phyloP scores from a whole-genome alignment of 345 rosid genomes.

The Brassica incana region DNA sequence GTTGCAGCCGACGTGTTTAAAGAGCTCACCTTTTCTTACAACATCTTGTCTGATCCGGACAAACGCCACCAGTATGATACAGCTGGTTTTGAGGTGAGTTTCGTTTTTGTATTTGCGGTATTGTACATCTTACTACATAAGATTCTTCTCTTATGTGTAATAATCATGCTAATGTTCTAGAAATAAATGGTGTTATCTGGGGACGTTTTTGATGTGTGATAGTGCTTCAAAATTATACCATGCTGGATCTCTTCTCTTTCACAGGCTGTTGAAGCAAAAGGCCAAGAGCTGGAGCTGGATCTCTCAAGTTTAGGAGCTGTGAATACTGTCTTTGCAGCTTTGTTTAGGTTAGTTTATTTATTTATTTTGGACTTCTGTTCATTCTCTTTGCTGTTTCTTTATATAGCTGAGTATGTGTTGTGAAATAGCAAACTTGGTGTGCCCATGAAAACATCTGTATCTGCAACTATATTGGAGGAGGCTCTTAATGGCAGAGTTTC shows the following conservation, averaged over 20 bases:
- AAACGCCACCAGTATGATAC: slow-evolving; percentile 82
- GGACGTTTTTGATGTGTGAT: not conserved
- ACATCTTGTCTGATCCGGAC: slow-evolving; percentile 86
- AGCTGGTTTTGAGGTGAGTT: slow-evolving; percentile 96
- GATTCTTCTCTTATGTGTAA: not conserved
- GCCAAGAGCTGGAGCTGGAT: slow-evolving; percentile 92
- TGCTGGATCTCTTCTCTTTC: not conserved
- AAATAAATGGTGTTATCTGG: not conserved
- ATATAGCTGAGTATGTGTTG: not conserved
- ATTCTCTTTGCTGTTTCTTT: not conserved
- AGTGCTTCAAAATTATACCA: not conserved
- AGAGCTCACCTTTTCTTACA: slow-evolving; percentile 92
- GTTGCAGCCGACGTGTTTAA: slow-evolving; percentile 89
- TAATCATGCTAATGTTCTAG: not conserved
- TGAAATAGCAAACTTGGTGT: slow-evolving; percentile 91
- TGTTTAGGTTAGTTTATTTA: slow-evolving; percentile 64
- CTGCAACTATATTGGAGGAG: slow-evolving; percentile 49
- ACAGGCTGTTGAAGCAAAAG: slow-evolving; percentile 93
- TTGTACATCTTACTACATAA: too few relatives aligned
- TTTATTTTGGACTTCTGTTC: not conserved
- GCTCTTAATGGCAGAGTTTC: too few relatives aligned
- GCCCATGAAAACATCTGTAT: slow-evolving; percentile 96
- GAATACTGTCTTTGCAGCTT: slow-evolving; percentile 97
- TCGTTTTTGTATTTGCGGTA: too few relatives aligned
- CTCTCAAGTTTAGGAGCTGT: slow-evolving; percentile 40